Conservation (phyloP, 345 rosid species). For the Kernera saxatilis region DNA sequence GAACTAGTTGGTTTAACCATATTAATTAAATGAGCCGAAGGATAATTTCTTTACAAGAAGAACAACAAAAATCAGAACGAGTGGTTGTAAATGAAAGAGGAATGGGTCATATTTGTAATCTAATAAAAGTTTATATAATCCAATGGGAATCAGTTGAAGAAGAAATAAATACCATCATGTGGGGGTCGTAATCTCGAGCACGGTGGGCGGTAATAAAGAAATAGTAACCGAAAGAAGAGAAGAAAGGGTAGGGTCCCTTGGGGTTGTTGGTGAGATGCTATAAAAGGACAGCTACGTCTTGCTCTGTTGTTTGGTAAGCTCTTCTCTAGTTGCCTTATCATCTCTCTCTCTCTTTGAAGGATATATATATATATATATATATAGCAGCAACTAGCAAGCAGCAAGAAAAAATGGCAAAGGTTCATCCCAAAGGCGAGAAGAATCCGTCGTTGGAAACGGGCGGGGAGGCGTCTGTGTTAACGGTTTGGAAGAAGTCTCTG, state of each 20-base stretch:
- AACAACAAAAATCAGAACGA: neutral
- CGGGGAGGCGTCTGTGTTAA: conserved; percentile 29
- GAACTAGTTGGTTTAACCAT: neutral
- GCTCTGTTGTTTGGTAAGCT: neutral
- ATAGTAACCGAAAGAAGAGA: neutral
- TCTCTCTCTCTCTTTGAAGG: neutral
- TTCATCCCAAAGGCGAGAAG: conserved; percentile 37
- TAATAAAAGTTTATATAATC: neutral
- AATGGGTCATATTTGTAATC: neutral
- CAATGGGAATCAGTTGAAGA: neutral
- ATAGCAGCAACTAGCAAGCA: neutral
- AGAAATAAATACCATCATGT: neutral
- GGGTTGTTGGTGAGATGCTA: neutral
- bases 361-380: too few relatives aligned
- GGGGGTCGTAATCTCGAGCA: neutral
- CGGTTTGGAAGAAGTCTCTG: conserved; percentile 83
- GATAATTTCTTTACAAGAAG: neutral
- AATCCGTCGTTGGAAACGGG: neutral
- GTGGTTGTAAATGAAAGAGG: neutral
- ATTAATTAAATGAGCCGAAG: neutral
- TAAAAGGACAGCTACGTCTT: neutral
- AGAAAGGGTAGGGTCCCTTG: neutral
- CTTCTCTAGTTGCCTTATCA: neutral
- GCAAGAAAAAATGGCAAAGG: conserved; percentile 58
- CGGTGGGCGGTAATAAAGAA: neutral